phyloP scores from a whole-genome alignment of 257 asterid species.

The Parsonsia alboflavescens region DNA sequence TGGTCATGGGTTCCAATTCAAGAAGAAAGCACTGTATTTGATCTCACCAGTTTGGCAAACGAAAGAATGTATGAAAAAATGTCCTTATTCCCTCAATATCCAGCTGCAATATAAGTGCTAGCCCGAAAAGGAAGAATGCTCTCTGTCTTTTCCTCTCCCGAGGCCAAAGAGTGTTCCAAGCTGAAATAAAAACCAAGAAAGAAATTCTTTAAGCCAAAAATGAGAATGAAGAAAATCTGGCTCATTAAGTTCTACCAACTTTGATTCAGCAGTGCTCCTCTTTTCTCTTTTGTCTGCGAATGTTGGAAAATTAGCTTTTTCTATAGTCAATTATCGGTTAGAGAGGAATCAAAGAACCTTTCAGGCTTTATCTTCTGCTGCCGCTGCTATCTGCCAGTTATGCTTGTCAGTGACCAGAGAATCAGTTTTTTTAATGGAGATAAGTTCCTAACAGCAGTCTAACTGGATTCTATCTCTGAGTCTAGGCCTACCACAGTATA shows the following conservation, averaged over 20 bases:
- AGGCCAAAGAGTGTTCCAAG: slow-evolving; percentile 99
- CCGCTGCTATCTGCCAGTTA: background rate
- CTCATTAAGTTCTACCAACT: background rate
- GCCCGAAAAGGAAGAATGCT: slow-evolving; percentile 90
- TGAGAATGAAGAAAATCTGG: background rate
- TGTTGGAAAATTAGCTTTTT: background rate
- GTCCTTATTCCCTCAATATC: slow-evolving; percentile 84
- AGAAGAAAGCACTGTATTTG: background rate
- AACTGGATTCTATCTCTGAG: background rate
- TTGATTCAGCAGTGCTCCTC: background rate
- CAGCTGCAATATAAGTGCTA: slow-evolving; percentile 86
- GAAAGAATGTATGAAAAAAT: slow-evolving; percentile 82
- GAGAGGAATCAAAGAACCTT: background rate
- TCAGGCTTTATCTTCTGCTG: background rate
- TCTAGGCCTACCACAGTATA: too few relatives aligned
- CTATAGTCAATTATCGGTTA: background rate
- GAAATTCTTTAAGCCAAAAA: background rate
- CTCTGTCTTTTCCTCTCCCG: slow-evolving; percentile 91
- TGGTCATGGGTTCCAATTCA: background rate
- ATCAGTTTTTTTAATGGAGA: background rate
- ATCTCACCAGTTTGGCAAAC: slow-evolving; percentile 74
- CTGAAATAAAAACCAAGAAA: slow-evolving; percentile 33
- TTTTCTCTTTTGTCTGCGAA: background rate
- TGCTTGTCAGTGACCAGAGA: background rate
- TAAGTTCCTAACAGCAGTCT: background rate